Percentiles rank a stretch among this genome's conserved stretches.
Conservation (phyloP, 768 basidiomycete genomes). For the Amanita exitialis region DNA sequence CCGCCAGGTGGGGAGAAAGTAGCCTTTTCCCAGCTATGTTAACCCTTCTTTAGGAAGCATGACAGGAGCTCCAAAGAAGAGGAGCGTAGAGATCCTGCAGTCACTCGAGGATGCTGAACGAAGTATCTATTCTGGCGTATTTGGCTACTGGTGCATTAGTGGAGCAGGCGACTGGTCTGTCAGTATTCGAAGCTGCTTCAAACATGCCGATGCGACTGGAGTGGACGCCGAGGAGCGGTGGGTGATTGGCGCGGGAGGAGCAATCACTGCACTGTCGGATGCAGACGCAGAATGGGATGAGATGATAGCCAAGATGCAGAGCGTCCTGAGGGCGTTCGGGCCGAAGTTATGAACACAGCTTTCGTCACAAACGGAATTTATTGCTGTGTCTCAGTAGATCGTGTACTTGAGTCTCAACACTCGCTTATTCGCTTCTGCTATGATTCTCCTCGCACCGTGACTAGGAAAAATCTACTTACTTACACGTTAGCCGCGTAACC, state of each 20-base stretch:
- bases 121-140: constrained; percentile 83
- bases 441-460: no score
- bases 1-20: constrained; percentile 59
- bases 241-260: constrained; percentile 88
- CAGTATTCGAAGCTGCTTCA: constrained; percentile 88
- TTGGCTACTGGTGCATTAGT: constrained; percentile 87
- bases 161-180: constrained; percentile 92
- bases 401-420: not conserved
- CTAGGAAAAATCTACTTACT: not conserved
- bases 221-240: constrained; percentile 38
- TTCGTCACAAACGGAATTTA: not conserved
- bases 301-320: constrained; percentile 79
- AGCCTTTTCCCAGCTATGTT: not conserved
- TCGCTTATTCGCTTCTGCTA: not conserved
- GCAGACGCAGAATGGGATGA: constrained; percentile 89
- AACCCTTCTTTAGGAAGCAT: constrained; percentile 60
- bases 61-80: constrained; percentile 96
- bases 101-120: constrained; percentile 64
- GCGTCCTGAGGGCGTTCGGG: constrained; percentile 60
- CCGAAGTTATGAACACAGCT: constrained; percentile 7
- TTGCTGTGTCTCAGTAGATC: constrained; percentile 1
- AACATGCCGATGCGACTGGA: constrained; percentile 33
- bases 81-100: constrained; percentile 85
- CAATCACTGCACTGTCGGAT: constrained; percentile 89
- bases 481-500: not conserved